A percentile compares a stretch with the other conserved stretches of the same genome.
Conservation (phyloP, 2,329 filamentous ascomycete genomes). For the Cercospora sp. region DNA sequence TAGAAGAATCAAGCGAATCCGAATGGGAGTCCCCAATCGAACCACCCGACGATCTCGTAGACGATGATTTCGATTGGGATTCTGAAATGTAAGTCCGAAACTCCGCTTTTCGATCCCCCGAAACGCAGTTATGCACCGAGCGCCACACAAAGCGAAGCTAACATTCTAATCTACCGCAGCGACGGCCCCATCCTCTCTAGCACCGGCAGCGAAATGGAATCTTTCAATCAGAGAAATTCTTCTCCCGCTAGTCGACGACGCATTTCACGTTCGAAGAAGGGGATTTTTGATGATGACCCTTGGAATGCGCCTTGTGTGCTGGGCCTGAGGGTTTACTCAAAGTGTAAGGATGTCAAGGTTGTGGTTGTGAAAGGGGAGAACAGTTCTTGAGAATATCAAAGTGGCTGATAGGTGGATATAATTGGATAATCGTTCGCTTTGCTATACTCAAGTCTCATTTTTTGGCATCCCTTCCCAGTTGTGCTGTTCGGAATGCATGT, state of each 20-base stretch:
- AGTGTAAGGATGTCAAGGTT: conserved; percentile 53
- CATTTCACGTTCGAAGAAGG: conserved; percentile 34
- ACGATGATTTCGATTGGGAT: conserved; percentile 39
- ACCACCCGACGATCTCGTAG: conserved; percentile 30
- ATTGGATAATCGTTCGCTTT: not conserved
- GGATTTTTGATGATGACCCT: conserved; percentile 52
- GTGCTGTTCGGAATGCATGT: not conserved
- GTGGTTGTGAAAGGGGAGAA: conserved; percentile 52
- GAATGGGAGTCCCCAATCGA: conserved; percentile 27
- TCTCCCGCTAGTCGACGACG: conserved; percentile 1
- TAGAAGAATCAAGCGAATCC: conserved; percentile 13
- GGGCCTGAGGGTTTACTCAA: conserved; percentile 58
- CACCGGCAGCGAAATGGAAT: conserved; percentile 11
- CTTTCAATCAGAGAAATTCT: not conserved
- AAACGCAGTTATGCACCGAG: not conserved
- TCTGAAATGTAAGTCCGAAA: conserved; percentile 29
- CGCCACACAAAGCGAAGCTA: not conserved
- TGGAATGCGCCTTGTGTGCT: conserved; percentile 65
- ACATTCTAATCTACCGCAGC: not conserved
- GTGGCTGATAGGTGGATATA: not conserved
- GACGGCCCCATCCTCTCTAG: conserved; percentile 27
- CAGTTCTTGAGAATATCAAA: conserved; percentile 20
- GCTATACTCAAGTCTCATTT: not conserved
- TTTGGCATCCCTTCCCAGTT: not conserved
- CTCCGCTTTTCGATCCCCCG: not conserved